Evolutionary conservation across 1,284 basidiomycete genomes (phyloP).

Genomic region (Cutaneotrichosporon mucoides): DNA sequence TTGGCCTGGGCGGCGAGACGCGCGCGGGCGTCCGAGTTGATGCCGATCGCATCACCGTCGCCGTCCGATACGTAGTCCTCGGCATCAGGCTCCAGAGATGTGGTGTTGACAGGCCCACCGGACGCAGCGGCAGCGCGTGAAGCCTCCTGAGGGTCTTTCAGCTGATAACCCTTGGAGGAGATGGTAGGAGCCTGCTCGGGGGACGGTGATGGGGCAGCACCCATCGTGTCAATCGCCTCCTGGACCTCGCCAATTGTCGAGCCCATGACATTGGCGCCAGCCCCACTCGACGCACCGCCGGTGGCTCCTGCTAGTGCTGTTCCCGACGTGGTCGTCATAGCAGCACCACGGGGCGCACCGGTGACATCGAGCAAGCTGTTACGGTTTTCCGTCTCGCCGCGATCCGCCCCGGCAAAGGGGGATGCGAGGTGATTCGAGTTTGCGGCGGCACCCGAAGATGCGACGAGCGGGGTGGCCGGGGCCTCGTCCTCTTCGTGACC

Average conservation of each 20-base stretch:
- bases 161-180: conserved; percentile 7
- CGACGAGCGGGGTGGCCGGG: conserved; percentile 22
- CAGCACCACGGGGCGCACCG: conserved; percentile 9
- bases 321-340: not conserved
- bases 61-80: conserved; percentile 45
- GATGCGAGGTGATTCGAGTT: conserved; percentile 8
- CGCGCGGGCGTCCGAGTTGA: conserved; percentile 61
- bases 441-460: not conserved
- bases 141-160: conserved; percentile 18
- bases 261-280: conserved; percentile 59
- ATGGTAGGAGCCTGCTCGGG: not conserved
- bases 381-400: conserved; percentile 6
- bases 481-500: conserved; percentile 10
- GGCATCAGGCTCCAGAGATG: conserved; percentile 30
- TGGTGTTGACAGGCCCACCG: too few species aligned
- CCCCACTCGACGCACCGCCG: not conserved
- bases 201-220: not conserved
- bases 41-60: conserved; percentile 53
- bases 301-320: too few species aligned
- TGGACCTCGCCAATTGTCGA: conserved; percentile 83
- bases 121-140: conserved; percentile 46
- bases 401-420: conserved; percentile 1
- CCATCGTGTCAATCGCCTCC: conserved; percentile 74
- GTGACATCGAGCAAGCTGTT: conserved; percentile 17
- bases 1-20: conserved; percentile 67